Conservation (phyloP, 768 basidiomycete genomes). For the Rhizopogon rudus region DNA sequence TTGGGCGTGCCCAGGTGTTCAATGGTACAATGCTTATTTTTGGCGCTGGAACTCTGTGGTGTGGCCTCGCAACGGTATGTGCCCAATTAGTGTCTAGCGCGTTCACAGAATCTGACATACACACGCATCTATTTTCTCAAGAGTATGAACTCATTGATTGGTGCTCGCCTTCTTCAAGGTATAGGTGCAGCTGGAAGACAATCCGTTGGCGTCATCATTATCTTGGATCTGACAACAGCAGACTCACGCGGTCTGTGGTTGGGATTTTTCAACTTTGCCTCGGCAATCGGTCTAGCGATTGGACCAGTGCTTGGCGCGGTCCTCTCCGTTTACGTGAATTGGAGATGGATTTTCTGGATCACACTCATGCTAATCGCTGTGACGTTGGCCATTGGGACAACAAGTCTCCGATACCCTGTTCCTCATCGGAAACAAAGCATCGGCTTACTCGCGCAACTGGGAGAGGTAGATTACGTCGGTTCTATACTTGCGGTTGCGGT, state of each 20-base stretch:
- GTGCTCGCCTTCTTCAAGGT: conserved; percentile 30
- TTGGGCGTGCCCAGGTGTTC: conserved; percentile 28
- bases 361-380: conserved; percentile 29
- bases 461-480: conserved; percentile 30
- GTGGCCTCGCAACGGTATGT: conserved; percentile 25
- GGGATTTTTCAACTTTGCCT: conserved; percentile 30
- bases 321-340: conserved; percentile 36
- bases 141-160: conserved; percentile 31
- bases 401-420: conserved; percentile 27
- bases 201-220: conserved; percentile 30
- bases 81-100: not conserved
- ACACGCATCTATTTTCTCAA: conserved; percentile 2
- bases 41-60: conserved; percentile 29
- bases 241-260: conserved; percentile 32
- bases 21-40: conserved; percentile 32
- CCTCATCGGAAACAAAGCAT: conserved; percentile 26
- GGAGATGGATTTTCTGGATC: conserved; percentile 47
- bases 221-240: conserved; percentile 31
- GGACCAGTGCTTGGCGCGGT: conserved; percentile 45
- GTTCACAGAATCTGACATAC: conserved; percentile 4
- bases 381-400: conserved; percentile 21
- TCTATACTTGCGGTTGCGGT: conserved; percentile 25
- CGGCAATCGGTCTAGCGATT: conserved; percentile 39
- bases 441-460: conserved; percentile 27
- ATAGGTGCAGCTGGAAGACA: conserved; percentile 33